phyloP scores from a whole-genome alignment of 331 rosid species.

The Malus hybrid region DNA sequence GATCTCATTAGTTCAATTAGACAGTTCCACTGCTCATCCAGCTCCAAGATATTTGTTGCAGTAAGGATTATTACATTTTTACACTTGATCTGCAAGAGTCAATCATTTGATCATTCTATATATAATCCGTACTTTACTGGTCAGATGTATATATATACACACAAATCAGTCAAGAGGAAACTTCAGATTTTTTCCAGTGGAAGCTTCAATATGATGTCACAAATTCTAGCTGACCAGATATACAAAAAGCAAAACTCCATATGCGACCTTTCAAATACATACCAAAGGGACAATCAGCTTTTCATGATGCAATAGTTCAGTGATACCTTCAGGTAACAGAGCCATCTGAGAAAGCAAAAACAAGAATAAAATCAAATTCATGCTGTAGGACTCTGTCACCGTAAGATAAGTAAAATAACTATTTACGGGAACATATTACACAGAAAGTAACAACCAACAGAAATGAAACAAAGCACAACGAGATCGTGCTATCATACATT shows the following conservation, averaged over 20 bases:
- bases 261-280: constrained; percentile 25
- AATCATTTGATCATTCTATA: background rate
- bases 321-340: constrained; percentile 90
- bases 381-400: constrained; percentile 3
- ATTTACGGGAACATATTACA: background rate
- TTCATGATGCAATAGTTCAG: constrained; percentile 88
- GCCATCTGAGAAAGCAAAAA: constrained; percentile 78
- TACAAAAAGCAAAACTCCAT: constrained; percentile 2
- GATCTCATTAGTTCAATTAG: constrained; percentile 71
- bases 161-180: background rate
- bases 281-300: constrained; percentile 76
- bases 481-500: background rate
- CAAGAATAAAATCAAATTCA: constrained; percentile 16
- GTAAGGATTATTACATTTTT: constrained; percentile 60
- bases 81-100: constrained; percentile 75
- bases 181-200: background rate
- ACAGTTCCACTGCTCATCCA: constrained; percentile 75
- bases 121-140: background rate
- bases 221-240: constrained; percentile 2
- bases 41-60: constrained; percentile 63
- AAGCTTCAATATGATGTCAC: background rate
- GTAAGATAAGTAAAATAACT: background rate
- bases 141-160: background rate
- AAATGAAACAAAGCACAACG: background rate
- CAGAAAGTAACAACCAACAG: background rate